A percentile compares a stretch with the other conserved stretches of the same genome.
Evolutionary conservation across 768 basidiomycete genomes (phyloP).

Genomic region (Sarcodon aspratus): DNA sequence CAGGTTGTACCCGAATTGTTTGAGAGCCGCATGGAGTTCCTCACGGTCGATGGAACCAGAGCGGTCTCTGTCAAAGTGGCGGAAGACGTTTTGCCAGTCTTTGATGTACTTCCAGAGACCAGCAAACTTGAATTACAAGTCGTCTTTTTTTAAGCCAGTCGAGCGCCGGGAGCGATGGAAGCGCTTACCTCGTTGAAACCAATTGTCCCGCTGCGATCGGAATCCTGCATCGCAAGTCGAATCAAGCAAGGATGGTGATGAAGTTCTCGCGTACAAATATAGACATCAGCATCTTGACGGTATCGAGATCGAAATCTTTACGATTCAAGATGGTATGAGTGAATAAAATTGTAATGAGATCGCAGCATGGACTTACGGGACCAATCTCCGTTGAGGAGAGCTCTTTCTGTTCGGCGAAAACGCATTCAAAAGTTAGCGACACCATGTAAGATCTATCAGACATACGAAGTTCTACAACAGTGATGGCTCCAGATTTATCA

Average conservation of each 20-base stretch:
- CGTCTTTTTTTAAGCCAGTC: constrained; percentile 1
- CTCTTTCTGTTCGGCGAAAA: constrained; percentile 23
- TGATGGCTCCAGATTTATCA: constrained; percentile 59
- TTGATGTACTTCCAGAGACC: constrained; percentile 81
- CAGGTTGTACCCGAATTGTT: constrained; percentile 71
- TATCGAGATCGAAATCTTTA: constrained; percentile 74
- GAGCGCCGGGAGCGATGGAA: neutral
- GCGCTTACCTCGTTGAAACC: constrained; percentile 58
- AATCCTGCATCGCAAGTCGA: constrained; percentile 30
- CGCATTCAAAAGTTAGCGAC: constrained; percentile 12
- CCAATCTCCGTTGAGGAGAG: constrained; percentile 59
- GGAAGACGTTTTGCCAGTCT: constrained; percentile 83
- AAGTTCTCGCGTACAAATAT: constrained; percentile 48
- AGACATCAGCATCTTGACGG: constrained; percentile 75
- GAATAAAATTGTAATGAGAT: neutral
- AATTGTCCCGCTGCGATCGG: constrained; percentile 68
- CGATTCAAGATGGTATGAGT: neutral
- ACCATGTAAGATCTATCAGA: constrained; percentile 13
- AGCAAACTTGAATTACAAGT: constrained; percentile 33
- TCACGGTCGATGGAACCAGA: constrained; percentile 66
- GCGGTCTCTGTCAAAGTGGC: constrained; percentile 74
- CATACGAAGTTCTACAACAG: constrained; percentile 56
- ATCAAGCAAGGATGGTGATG: neutral
- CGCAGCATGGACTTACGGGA: constrained; percentile 38
- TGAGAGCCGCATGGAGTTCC: constrained; percentile 60